Evolutionary conservation across 2,329 filamentous ascomycete species (phyloP), one percentile per base, ranked within the genome.

Genomic region (Sporothrix luriei): DNA sequence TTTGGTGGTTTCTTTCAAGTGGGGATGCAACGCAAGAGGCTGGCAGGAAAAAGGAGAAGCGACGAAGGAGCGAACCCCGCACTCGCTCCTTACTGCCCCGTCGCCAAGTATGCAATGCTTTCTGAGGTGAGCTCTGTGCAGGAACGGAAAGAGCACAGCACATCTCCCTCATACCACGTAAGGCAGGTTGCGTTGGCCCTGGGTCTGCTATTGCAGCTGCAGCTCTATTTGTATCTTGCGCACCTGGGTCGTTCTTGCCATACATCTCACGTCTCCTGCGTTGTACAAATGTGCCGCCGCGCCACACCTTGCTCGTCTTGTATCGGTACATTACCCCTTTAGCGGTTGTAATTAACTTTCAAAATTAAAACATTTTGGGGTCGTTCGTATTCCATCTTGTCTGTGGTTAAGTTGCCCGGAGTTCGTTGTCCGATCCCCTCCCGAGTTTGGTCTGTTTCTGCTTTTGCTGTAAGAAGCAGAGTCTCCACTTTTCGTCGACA

Each of bases 11-110:
- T n/a, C 48, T 46, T 14, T 33, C 43, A 10, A 38, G 43, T 49
- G 46, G 24, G 51, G 24, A 62, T 38, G n/a, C 9, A 40, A 21
- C 19, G 54, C 16, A 59, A 33, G 55, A 40, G 55, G 9, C 33
- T 40, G 38, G 55, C 55, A 40, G 19, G 40, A 21, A 33, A 33
- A 61, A n/a, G n/a, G 33, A 49, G 61, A 57, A 59, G 52, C 52
- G 19, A 26, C 38, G 9, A 68, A 24, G 13, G 24, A 59, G 40
- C 29, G 24, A 33, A 69, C 61, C 61, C 68, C 68, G 68, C 68
- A 69, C 38, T 49, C 49, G 48, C 33, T 43, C 29, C 29, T n/a
- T 54, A 6, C 24, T 49, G 61, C 40, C n/a, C n/a, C n/a, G n/a
- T n/a, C n/a, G n/a, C n/a, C n/a, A n/a, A n/a, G n/a, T n/a, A n/a